Percentiles rank a stretch among this genome's conserved stretches.
Evolutionary conservation across 2,329 filamentous ascomycete genomes (phyloP).

Genomic region (Penicillium sp.): DNA sequence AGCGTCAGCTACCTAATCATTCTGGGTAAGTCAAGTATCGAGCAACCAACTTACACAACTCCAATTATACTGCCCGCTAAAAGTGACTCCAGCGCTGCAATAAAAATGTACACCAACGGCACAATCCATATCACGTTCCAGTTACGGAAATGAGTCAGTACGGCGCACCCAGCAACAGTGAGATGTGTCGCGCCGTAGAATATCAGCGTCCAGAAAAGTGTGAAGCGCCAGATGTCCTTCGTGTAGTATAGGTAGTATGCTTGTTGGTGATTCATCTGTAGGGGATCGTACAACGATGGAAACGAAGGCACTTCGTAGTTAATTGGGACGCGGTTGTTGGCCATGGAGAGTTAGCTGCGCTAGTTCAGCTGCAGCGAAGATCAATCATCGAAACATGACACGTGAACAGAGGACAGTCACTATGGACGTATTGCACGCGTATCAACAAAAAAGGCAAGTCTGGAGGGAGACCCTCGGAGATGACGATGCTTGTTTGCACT

Average conservation of each 20-base stretch:
- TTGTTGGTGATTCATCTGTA: conserved; percentile 57
- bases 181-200: conserved; percentile 75
- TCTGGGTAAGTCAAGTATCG: no score
- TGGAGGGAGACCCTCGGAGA: not conserved
- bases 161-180: conserved; percentile 68
- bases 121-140: conserved; percentile 64
- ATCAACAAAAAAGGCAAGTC: conserved; percentile 4
- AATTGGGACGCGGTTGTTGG: conserved; percentile 48
- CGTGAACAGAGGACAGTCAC: not conserved
- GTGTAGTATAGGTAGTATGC: conserved; percentile 69
- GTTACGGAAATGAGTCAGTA: conserved; percentile 63
- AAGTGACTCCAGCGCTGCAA: conserved; percentile 74
- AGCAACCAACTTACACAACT: conserved; percentile 61
- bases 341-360: conserved; percentile 21
- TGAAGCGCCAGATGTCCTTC: conserved; percentile 81
- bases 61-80: conserved; percentile 80
- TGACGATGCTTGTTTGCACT: conserved; percentile 32
- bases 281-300: conserved; percentile 77
- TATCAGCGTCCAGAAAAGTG: conserved; percentile 80
- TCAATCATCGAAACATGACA: conserved; percentile 2
- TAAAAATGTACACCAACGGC: conserved; percentile 67
- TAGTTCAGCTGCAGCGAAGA: not conserved
- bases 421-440: not conserved
- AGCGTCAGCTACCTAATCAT: conserved; percentile 1
- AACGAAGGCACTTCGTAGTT: conserved; percentile 71